Conservation (phyloP, 768 basidiomycete species). For the Crepidotus variabilis region DNA sequence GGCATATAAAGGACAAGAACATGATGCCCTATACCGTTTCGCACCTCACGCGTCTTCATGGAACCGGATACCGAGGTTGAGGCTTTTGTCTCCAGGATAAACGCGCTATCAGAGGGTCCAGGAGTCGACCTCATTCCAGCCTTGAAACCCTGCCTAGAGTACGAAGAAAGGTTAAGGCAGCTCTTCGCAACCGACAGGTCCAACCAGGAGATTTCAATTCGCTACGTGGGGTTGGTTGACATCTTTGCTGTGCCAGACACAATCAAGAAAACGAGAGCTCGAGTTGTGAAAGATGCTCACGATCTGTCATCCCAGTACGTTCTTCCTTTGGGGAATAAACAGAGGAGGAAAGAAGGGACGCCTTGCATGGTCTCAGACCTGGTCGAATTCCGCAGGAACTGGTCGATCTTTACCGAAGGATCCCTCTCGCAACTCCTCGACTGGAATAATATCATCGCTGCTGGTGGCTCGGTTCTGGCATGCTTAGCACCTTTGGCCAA, state of each 20-base stretch:
- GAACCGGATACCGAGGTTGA: slow-evolving; percentile 18
- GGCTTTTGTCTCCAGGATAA: slow-evolving; percentile 19
- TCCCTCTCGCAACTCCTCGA: slow-evolving; percentile 54
- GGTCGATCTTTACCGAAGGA: slow-evolving; percentile 60
- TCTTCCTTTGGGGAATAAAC: slow-evolving; percentile 42
- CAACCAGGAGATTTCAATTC: slow-evolving; percentile 40
- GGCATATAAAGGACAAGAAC: background rate
- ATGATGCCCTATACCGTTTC: background rate
- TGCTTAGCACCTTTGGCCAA: slow-evolving; percentile 51
- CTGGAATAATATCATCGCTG: slow-evolving; percentile 63
- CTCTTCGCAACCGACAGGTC: slow-evolving; percentile 51
- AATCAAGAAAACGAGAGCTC: slow-evolving; percentile 47
- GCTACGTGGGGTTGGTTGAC: slow-evolving; percentile 56
- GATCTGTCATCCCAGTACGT: slow-evolving; percentile 47
- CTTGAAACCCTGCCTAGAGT: slow-evolving; percentile 52
- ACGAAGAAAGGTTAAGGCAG: slow-evolving; percentile 51
- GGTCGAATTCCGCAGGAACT: slow-evolving; percentile 62
- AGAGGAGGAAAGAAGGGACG: slow-evolving; percentile 45
- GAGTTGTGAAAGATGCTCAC: slow-evolving; percentile 40
- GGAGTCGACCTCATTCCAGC: slow-evolving; percentile 36
- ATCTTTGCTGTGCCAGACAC: slow-evolving; percentile 45
- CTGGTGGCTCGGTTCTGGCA: slow-evolving; percentile 58
- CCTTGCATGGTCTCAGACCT: slow-evolving; percentile 44
- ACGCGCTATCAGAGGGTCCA: slow-evolving; percentile 16
- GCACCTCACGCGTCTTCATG: background rate